phyloP scores from a whole-genome alignment of 2,329 filamentous ascomycete genomes.

The Arachnopeziza araneosa region DNA sequence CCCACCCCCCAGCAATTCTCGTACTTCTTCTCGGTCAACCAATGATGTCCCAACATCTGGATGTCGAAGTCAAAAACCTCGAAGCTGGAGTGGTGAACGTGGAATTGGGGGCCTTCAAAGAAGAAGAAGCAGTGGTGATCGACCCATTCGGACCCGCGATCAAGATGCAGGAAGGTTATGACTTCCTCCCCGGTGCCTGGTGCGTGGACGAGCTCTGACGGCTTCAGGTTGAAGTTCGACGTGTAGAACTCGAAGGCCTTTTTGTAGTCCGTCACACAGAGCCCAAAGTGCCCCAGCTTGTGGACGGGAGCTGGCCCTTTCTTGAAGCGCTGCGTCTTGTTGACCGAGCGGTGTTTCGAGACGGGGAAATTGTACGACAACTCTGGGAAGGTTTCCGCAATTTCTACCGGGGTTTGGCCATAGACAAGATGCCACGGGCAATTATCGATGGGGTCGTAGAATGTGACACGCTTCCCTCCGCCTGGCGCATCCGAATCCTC shows the following conservation, averaged over 20 bases:
- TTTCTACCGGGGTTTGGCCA: conserved; percentile 42
- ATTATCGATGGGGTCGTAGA: conserved; percentile 46
- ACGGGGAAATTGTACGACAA: conserved; percentile 43
- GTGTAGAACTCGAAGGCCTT: conserved; percentile 45
- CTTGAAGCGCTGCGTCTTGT: conserved; percentile 47
- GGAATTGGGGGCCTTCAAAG: conserved; percentile 26
- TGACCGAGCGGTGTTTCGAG: conserved; percentile 43
- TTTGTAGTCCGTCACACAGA: conserved; percentile 47
- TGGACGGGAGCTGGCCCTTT: conserved; percentile 44
- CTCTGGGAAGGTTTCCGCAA: conserved; percentile 35
- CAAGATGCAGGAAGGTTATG: conserved; percentile 48
- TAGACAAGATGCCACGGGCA: conserved; percentile 53
- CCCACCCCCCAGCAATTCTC: conserved; percentile 66
- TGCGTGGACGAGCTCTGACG: conserved; percentile 36
- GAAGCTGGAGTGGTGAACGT: conserved; percentile 58
- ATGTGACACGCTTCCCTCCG: conserved; percentile 46
- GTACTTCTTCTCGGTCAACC: conserved; percentile 57
- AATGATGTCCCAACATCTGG: conserved; percentile 65
- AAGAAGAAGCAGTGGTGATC: conserved; percentile 55
- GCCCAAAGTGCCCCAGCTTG: conserved; percentile 50
- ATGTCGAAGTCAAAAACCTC: conserved; percentile 69
- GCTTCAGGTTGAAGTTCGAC: conserved; percentile 44
- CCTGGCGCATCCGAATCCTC: conserved; percentile 49
- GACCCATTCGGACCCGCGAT: conserved; percentile 41
- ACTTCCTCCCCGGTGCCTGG: conserved; percentile 31